These are phyloP conservation scores for Vaccinium macrocarpon DNA, from an alignment of 148 eudicot species.

Conservation along the genomic window DNA sequence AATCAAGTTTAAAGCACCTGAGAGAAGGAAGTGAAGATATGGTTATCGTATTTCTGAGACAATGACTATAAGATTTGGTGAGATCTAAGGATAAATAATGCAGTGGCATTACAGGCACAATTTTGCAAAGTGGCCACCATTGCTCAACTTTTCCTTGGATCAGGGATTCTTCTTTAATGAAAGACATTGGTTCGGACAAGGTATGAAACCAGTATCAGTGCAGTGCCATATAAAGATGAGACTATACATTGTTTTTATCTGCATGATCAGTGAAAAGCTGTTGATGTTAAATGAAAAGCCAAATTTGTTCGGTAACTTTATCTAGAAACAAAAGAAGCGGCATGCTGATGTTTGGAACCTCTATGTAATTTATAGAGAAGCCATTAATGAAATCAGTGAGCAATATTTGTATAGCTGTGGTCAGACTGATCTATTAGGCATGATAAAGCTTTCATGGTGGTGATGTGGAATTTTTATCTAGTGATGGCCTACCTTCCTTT, in stretches of 20 bases:
- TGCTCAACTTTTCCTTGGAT: not conserved
- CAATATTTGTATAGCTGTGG: not conserved
- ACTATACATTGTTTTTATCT: not conserved
- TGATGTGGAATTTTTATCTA: not conserved
- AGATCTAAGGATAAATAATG: not conserved
- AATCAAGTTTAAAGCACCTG: not conserved
- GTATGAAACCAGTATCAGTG: not conserved
- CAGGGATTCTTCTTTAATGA: not conserved
- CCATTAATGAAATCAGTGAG: not conserved
- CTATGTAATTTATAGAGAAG: not conserved
- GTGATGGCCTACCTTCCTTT: not conserved
- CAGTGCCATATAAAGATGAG: not conserved
- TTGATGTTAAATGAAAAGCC: not conserved
- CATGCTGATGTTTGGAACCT: not conserved
- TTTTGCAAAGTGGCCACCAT: not conserved
- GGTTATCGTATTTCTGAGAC: not conserved
- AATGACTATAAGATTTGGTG: not conserved
- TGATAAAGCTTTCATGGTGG: constrained; percentile 1
- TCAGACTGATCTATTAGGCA: not conserved
- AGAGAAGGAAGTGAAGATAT: constrained; percentile 1
- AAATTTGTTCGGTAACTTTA: not conserved
- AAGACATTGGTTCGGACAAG: not conserved
- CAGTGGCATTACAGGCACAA: not conserved
- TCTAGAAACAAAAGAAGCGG: not conserved
- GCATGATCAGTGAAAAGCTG: not conserved